Conservation (phyloP, 441 rosid genomes). For the Pelargonium citronellum region DNA sequence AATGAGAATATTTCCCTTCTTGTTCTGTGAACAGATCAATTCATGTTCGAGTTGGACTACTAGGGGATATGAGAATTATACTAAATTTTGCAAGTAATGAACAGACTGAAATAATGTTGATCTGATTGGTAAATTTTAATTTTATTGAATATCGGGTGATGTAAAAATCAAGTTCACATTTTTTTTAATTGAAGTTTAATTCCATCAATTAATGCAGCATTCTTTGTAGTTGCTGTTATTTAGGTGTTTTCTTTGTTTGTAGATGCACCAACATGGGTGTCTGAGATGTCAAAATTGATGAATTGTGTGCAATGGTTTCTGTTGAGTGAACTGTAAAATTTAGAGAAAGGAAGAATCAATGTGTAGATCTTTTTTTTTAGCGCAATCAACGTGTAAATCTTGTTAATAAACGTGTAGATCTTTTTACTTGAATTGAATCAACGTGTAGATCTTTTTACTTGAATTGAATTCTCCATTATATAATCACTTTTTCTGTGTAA, state of each 20-base stretch:
- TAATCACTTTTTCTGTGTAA: constrained; percentile 1
- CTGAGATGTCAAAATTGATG: constrained; percentile 2
- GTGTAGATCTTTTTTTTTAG: not conserved
- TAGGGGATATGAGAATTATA: not conserved
- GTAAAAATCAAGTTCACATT: not conserved
- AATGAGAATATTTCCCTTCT: not conserved
- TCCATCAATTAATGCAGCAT: not conserved
- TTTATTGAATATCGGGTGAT: not conserved
- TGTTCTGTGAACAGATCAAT: not conserved
- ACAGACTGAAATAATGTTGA: not conserved
- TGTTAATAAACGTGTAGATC: not conserved
- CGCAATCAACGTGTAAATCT: no score
- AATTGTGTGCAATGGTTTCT: not conserved
- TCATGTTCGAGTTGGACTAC: not conserved
- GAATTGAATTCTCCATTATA: not conserved
- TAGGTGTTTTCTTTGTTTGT: not conserved
- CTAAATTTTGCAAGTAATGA: not conserved
- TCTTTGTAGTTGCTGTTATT: not conserved
- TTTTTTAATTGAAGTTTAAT: not conserved
- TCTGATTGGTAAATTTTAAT: no score
- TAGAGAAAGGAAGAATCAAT: not conserved
- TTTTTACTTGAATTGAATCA: not conserved
- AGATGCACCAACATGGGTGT: not conserved
- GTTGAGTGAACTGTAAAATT: not conserved
- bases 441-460: not conserved